Base-by-base conservation (phyloP, 1,284 basidiomycete species). In the Dichomitus squalens region DNA sequence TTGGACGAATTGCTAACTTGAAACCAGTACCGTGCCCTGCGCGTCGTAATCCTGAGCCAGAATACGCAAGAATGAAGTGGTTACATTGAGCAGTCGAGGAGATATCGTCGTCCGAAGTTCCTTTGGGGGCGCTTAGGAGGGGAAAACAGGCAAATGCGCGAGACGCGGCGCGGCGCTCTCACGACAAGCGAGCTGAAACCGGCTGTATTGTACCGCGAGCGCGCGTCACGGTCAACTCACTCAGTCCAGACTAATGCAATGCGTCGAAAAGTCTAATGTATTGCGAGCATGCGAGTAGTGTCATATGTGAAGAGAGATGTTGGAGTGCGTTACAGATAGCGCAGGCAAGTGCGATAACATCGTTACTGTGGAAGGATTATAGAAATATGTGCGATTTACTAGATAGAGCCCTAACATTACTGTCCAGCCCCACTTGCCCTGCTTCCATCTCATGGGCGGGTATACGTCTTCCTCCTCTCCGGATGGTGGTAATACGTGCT, bases 401-500 rank as follows among this genome's bases (percentile, higher is more conserved):
- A 52, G 40, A 27, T 47, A 41, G 40, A 46, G 33, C 27, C 27
- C 9, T 48, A 36, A 31, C 29, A 33, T 18, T 46, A 46, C 41
- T 44, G 27, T 43, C 7, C 44, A 7, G 7, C 5, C n/a, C 41
- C 11, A 27, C 31, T 27, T 29, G 36, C 20, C n/a, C 20, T 51
- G 25, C n/a, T 7, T 39, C 18, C 46, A 33, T 52, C 21, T 52
- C 38, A 43, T 25, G 51, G 33, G 47, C 49, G 52, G 61, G 58
- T 60, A 58, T 63, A 53, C 20, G 29, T 48, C 55, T 38, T 75
- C 58, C 87, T 75, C 63, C 85, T 75, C 70, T 91, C 88, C 8
- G 88, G 88, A 71, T 89, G 88, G 70, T 90, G 87, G 66, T 84
- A 90, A 66, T 90, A 90, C 20, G 86, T 89, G 51, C 85, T 82